Percentiles rank a stretch among this genome's conserved stretches.
Conservation (phyloP, 139 green algal species). For the Pleodorina starrii region DNA sequence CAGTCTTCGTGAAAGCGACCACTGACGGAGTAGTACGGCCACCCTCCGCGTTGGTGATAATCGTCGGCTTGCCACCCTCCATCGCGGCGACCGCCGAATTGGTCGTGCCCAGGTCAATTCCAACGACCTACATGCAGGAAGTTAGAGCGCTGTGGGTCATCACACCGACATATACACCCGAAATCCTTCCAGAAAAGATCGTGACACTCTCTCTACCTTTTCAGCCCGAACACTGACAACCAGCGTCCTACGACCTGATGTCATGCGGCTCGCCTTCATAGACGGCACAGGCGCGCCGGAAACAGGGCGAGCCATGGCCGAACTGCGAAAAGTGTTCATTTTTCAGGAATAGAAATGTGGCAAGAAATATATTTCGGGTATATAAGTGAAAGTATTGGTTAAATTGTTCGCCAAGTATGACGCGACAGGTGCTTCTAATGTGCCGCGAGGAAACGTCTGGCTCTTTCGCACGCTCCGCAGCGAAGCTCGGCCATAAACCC, state of each 20-base stretch:
- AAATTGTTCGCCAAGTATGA: not conserved
- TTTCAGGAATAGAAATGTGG: not conserved
- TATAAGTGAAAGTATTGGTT: not conserved
- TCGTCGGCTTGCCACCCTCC: conserved; percentile 95
- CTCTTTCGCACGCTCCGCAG: no score
- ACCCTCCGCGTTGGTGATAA: conserved; percentile 98
- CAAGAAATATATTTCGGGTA: not conserved
- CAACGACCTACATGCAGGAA: conserved; percentile 72
- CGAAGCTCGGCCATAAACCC: no score
- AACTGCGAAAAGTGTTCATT: not conserved
- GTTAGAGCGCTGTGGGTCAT: not conserved
- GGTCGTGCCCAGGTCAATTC: conserved; percentile 94
- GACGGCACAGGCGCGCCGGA: not conserved
- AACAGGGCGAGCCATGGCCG: not conserved
- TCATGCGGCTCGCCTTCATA: not conserved
- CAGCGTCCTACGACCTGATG: not conserved
- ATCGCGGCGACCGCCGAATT: conserved; percentile 96
- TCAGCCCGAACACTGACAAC: conserved; percentile 35
- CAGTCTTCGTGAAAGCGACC: conserved; percentile 95
- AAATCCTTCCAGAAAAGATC: no score
- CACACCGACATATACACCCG: not conserved
- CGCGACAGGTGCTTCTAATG: not conserved
- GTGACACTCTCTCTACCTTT: conserved; percentile 21
- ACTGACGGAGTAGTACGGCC: conserved; percentile 97
- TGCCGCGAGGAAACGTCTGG: not conserved